Evolutionary conservation across 2,329 filamentous ascomycete genomes (phyloP), one percentile per base, ranked within the genome.

Genomic region (Scortechinia acanthostroma): DNA sequence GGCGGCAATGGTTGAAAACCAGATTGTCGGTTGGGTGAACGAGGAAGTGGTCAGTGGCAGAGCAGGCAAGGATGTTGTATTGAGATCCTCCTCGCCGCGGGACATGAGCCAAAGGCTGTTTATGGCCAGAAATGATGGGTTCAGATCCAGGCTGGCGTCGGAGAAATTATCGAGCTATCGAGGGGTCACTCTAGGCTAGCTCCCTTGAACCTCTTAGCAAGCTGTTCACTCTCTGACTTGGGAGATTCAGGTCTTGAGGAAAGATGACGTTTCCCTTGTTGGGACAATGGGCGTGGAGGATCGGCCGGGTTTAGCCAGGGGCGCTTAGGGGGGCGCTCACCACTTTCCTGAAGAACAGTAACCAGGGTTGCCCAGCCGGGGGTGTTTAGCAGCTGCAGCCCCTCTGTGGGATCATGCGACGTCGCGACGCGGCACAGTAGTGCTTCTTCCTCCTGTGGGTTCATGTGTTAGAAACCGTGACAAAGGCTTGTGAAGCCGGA

Each of bases 301-400:
- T 30, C 25, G 25, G 25, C n/a, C n/a, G 25, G 10, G n/a, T 10
- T 30, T 13, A 17, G 17, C 35, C 35, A 19, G 17, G 61, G 65
- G 60, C 80, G 86, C 76, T 93, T 94, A 66, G 83, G 83, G 79
- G 85, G 80, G 80, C 85, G 85, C 87, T 95, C 91, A 95, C 91
- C 89, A 77, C 88, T 90, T 80, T 90, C 87, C 82, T 93, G 82
- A 70, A 97, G 79, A 63, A 98, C 95, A 64, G 87, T 85, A 68
- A 91, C 77, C 59, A 98, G 76, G 48, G 89, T 97, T 65, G 91
- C 87, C 93, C 93, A 98, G 58, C 93, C 93, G 59, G 85, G 77
- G 55, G 86, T 91, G 55, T 89, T 85, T 65, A 90, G 80, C 54
- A 98, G 77, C 60, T 93, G 84, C 59, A 89, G 83, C 49, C 83